These are phyloP conservation scores for Ascochyta lentis DNA, from an alignment of 2,329 filamentous ascomycete genomes.

Conservation along the genomic window DNA sequence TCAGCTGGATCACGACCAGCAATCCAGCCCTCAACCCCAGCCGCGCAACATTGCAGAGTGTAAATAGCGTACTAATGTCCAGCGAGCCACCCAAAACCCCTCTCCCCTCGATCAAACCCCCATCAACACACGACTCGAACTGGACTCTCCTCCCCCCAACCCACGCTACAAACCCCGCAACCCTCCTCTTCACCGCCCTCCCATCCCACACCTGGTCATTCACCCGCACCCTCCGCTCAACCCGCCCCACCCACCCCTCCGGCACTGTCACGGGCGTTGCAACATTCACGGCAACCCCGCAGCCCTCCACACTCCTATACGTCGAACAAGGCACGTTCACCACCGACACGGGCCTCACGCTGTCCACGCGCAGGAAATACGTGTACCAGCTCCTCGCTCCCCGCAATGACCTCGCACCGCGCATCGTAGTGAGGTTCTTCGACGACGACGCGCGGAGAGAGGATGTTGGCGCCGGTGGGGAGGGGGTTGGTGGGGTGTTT, in stretches of 20 bases:
- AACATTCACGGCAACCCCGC: constrained; percentile 50
- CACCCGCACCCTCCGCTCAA: constrained; percentile 62
- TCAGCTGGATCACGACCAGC: constrained; percentile 82
- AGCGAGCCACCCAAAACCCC: constrained; percentile 2
- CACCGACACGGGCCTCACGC: constrained; percentile 61
- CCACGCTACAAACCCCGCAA: not conserved
- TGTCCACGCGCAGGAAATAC: constrained; percentile 70
- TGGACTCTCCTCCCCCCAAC: not conserved
- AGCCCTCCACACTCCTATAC: constrained; percentile 68
- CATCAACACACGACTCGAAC: not conserved
- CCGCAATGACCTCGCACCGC: constrained; percentile 23
- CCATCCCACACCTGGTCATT: constrained; percentile 62
- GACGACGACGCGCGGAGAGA: constrained; percentile 13
- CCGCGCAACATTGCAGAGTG: constrained; percentile 83
- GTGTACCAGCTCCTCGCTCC: constrained; percentile 58
- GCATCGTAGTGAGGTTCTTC: constrained; percentile 18
- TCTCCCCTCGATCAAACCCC: not conserved
- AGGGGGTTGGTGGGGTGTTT: constrained; percentile 74
- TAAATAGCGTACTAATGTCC: constrained; percentile 85
- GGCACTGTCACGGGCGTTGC: constrained; percentile 71
- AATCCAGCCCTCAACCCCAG: constrained; percentile 84
- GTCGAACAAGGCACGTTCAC: constrained; percentile 70
- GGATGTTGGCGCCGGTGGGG: constrained; percentile 27
- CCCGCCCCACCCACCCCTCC: constrained; percentile 66
- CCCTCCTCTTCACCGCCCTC: constrained; percentile 25